phyloP scores from a whole-genome alignment of 2,329 filamentous ascomycete genomes.

The Xylaria digitata region DNA sequence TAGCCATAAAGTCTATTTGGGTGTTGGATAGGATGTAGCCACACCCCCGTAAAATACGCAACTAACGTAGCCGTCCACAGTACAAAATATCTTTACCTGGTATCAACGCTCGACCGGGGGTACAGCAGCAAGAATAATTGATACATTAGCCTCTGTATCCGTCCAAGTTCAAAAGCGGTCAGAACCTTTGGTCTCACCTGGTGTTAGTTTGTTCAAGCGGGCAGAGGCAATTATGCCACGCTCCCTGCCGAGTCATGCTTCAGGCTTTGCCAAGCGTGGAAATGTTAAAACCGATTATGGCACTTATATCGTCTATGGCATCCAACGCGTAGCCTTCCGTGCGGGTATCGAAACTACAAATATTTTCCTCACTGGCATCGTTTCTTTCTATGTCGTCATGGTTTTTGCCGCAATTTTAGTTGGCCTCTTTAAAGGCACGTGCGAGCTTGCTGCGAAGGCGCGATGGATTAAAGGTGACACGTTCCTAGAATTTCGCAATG shows the following conservation, averaged over 20 bases:
- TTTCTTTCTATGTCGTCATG: slow-evolving; percentile 89
- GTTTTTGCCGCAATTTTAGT: slow-evolving; percentile 78
- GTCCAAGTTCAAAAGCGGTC: slow-evolving; percentile 82
- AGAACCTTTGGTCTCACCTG: slow-evolving; percentile 50
- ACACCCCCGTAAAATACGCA: not conserved
- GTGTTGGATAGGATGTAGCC: not conserved
- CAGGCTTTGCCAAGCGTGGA: slow-evolving; percentile 62
- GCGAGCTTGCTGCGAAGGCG: slow-evolving; percentile 78
- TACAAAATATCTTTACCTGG: slow-evolving; percentile 92
- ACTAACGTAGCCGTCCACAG: slow-evolving; percentile 47
- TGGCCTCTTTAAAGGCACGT: slow-evolving; percentile 81
- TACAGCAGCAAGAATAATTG: slow-evolving; percentile 81
- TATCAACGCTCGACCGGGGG: slow-evolving; percentile 95
- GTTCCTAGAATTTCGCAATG: slow-evolving; percentile 93
- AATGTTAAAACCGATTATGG: slow-evolving; percentile 66
- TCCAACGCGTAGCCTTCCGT: slow-evolving; percentile 88
- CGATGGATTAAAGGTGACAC: slow-evolving; percentile 85
- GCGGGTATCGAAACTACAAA: slow-evolving; percentile 89
- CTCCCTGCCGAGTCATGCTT: slow-evolving; percentile 50
- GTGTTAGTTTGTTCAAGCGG: slow-evolving; percentile 64
- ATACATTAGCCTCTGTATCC: slow-evolving; percentile 77
- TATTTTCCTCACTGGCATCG: slow-evolving; percentile 90
- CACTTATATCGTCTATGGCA: slow-evolving; percentile 77
- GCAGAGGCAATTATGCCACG: slow-evolving; percentile 64
- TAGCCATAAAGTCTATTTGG: not conserved